Conservation (phyloP, 1,139 yeast species). For the Suhomyces guaymorum region DNA sequence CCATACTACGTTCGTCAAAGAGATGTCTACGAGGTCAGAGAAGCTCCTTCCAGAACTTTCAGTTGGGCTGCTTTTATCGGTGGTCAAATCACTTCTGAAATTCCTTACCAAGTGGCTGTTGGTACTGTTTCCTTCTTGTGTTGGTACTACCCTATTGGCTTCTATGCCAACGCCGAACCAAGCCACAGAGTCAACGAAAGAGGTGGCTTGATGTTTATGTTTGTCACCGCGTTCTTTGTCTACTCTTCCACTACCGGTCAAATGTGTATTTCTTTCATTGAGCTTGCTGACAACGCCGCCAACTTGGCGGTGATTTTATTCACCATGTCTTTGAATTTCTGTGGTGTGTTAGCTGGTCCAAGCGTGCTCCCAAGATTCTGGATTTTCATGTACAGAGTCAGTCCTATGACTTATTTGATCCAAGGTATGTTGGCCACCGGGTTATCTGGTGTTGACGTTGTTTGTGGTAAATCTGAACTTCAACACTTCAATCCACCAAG, state of each 20-base stretch:
- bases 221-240: conserved; percentile 54
- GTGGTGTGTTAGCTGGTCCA: conserved; percentile 77
- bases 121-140: conserved; percentile 41
- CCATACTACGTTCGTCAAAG: conserved; percentile 74
- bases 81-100: conserved; percentile 38
- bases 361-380: conserved; percentile 49
- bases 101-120: conserved; percentile 35
- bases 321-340: conserved; percentile 70
- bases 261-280: conserved; percentile 59
- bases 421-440: conserved; percentile 56
- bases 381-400: conserved; percentile 62
- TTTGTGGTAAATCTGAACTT: conserved; percentile 50
- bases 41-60: conserved; percentile 68
- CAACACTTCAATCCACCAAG: conserved; percentile 45
- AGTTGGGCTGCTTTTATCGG: conserved; percentile 48
- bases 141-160: conserved; percentile 46
- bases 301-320: conserved; percentile 63
- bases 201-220: conserved; percentile 71
- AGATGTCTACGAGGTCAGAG: conserved; percentile 64
- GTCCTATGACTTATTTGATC: conserved; percentile 66
- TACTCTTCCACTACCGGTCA: conserved; percentile 69
- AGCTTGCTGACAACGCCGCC: conserved; percentile 74
- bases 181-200: conserved; percentile 37
- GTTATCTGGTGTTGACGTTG: conserved; percentile 50
- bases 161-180: conserved; percentile 35